A percentile compares a stretch with the other conserved stretches of the same genome.
Conservation (phyloP, 176 grass and related monocot genomes). For the Tillandsia fasciculata region DNA sequence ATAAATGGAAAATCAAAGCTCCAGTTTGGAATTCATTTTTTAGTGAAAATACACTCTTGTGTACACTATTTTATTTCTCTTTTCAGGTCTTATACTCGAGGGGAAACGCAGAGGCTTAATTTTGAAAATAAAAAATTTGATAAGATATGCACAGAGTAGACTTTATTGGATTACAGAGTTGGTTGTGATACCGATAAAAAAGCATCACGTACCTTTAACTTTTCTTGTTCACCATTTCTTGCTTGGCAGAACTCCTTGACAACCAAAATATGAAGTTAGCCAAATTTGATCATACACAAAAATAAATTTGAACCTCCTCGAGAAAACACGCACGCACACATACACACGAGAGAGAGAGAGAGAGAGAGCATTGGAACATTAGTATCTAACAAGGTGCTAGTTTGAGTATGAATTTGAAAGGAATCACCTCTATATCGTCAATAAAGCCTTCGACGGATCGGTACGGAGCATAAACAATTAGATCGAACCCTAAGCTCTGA, state of each 20-base stretch:
- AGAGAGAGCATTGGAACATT: background rate
- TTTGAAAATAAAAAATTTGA: too few species aligned
- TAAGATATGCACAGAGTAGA: too few species aligned
- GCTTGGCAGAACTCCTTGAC: constrained; percentile 50
- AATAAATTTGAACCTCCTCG: background rate
- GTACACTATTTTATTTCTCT: too few species aligned
- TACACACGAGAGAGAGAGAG: background rate
- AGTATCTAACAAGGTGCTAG: background rate
- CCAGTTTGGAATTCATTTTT: background rate
- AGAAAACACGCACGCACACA: background rate
- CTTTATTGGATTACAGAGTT: background rate
- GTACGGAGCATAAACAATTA: constrained; percentile 93
- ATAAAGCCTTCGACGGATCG: constrained; percentile 76
- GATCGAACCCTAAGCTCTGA: constrained; percentile 80
- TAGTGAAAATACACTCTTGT: background rate
- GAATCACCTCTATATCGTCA: constrained; percentile 69
- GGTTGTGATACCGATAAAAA: constrained; percentile 8
- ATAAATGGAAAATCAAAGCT: background rate
- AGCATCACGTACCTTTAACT: constrained; percentile 49
- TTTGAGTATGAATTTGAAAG: constrained; percentile 14
- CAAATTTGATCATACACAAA: background rate
- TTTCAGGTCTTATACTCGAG: too few species aligned
- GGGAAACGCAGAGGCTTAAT: too few species aligned
- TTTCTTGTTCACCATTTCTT: constrained; percentile 50
- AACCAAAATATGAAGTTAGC: constrained; percentile 19